Evolutionary conservation across 169 alveolate species (phyloP), one percentile per base, ranked within the genome.

Genomic region (Eimeria necatrix): DNA sequence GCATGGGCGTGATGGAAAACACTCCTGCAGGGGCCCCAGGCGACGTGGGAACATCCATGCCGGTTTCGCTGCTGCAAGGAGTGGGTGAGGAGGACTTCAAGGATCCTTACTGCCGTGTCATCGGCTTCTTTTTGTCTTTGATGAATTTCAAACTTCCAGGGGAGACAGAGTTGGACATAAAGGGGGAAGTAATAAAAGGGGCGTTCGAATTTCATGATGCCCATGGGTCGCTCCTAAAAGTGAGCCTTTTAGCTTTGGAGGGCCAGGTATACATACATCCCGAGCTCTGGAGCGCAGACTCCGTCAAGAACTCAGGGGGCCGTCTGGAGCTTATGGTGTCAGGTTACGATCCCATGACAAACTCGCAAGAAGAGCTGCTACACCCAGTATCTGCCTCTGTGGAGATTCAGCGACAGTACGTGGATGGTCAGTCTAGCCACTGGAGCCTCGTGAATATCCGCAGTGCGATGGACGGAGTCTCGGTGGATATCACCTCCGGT

Each of bases 341-440:
- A 5, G 95, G 93, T n/a, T 93, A 93, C 32, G 95, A 93, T 51
- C 95, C 95, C 32, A 93, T 93, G 95, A 83, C 84, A 8, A 93
- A 93, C 68, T 93, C 95, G 4, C 93, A 83, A 41, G 94, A 84
- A 49, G 95, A 93, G 68, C 73, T 93, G 52, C 76, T 93, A 22
- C 95, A 83, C 52, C 93, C 93, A 2, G 87, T 93, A 12, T 46
- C 95, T 8, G 95, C 94, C 4, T 80, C 95, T 16, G 88, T 93
- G 49, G 56, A 78, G 68, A 84, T 93, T 64, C 88, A 81, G 95
- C 68, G 95, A 12, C 93, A 81, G 80, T 78, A 68, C 68, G 80
- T 78, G 41, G 95, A 93, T n/a, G 60, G 59, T 20, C 56, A 22
- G 9, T 32, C 59, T 20, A 61, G 87, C 80, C 90, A 73, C 32